Evolutionary conservation across 2,329 filamentous ascomycete species (phyloP).

Genomic region (Rasamsonia emersonii): DNA sequence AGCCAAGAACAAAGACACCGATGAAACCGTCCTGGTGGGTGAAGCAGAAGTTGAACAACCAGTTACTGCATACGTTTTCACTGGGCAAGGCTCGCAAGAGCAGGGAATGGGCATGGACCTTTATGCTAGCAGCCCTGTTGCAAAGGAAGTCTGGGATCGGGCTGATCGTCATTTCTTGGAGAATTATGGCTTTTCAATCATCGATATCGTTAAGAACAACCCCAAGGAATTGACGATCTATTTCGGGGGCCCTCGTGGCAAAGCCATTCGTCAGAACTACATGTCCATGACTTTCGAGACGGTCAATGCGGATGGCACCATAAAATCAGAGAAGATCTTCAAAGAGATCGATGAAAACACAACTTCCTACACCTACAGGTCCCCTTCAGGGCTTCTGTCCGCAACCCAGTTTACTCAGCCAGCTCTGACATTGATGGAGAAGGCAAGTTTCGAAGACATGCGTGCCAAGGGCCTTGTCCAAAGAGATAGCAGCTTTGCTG

Average conservation of each 20-base stretch:
- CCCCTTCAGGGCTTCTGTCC: conserved; percentile 86
- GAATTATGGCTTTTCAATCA: conserved; percentile 97
- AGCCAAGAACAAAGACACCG: conserved; percentile 87
- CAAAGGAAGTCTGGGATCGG: conserved; percentile 94
- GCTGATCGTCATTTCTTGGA: conserved; percentile 98
- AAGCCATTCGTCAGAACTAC: conserved; percentile 97
- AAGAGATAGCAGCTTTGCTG: conserved; percentile 92
- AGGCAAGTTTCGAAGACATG: conserved; percentile 99
- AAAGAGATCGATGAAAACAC: conserved; percentile 93
- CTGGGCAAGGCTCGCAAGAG: conserved; percentile 95
- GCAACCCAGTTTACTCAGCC: conserved; percentile 98
- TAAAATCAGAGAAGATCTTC: conserved; percentile 99
- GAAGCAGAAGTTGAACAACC: conserved; percentile 98
- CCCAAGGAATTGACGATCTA: conserved; percentile 97
- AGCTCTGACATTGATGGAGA: conserved; percentile 96
- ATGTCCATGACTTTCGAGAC: conserved; percentile 99
- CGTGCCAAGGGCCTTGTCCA: conserved; percentile 92
- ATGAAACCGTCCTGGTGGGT: conserved; percentile 90
- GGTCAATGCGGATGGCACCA: conserved; percentile 79
- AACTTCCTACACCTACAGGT: conserved; percentile 93
- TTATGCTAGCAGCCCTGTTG: conserved; percentile 85
- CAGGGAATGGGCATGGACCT: conserved; percentile 99
- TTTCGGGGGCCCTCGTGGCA: conserved; percentile 93
- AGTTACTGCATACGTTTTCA: conserved; percentile 94
- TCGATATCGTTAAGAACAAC: conserved; percentile 99